These are phyloP conservation scores for Apiospora aurea DNA, from an alignment of 2,329 filamentous ascomycete genomes.

Conservation along the genomic window DNA sequence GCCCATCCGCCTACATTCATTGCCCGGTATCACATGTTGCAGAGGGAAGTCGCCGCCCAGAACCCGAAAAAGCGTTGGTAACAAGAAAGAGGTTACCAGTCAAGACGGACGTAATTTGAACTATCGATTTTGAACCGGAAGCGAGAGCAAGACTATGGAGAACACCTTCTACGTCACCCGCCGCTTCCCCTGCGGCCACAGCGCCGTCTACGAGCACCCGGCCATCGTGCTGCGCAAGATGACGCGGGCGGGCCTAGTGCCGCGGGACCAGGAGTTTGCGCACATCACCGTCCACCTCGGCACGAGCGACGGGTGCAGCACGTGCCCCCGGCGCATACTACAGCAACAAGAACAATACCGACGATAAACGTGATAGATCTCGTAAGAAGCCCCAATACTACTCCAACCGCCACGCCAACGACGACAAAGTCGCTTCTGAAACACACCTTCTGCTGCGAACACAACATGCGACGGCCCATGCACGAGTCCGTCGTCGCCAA, in stretches of 20 bases:
- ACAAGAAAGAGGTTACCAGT: background rate
- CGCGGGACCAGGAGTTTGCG: constrained; percentile 1
- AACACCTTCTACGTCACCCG: constrained; percentile 9
- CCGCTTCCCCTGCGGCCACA: constrained; percentile 20
- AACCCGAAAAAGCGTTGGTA: too few relatives aligned
- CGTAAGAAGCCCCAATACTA: background rate
- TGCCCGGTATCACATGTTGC: background rate
- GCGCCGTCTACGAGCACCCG: constrained; percentile 16
- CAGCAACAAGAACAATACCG: background rate
- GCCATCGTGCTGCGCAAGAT: constrained; percentile 3
- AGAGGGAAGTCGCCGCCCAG: background rate
- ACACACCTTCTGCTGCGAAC: constrained; percentile 14
- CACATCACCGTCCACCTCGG: background rate
- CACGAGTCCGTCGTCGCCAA: constrained; percentile 12
- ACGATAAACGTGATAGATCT: background rate
- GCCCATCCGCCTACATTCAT: background rate
- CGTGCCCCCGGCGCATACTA: background rate
- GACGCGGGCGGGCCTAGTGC: background rate
- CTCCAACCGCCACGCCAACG: background rate
- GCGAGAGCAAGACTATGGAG: background rate
- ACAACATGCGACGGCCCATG: constrained; percentile 10
- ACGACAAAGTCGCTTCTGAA: background rate
- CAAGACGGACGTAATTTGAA: background rate
- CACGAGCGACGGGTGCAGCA: background rate
- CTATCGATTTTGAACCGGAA: background rate